Base-by-base conservation (phyloP, 192 early-diverging fungal species). In the Coemansia erecta region DNA sequence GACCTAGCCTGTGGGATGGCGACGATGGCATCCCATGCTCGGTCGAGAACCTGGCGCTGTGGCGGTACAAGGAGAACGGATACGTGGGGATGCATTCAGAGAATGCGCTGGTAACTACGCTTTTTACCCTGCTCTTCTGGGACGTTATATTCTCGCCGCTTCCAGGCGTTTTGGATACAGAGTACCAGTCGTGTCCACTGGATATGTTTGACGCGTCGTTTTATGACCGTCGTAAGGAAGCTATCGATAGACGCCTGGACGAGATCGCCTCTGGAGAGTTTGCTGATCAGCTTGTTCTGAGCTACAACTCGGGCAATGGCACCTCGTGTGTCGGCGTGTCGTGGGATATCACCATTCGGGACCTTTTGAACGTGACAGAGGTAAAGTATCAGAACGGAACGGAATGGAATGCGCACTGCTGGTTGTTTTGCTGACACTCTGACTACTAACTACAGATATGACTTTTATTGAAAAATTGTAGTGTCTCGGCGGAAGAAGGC, bases 51-150 rank as follows among this genome's bases (percentile, higher is more conserved):
- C 53, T 88, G 26, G 85, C 85, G 1, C 56, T 90, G 24, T 82
- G 83, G 53, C 84, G 84, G 39, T 90, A 90, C 62, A 61, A 68
- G 15, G 70, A 77, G n/a, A 72, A 74, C 6, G 86, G 88, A 2
- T 90, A 83, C 56, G 58, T 60, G 11, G 88, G 88, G 11, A 51
- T 86, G 26, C 87, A 90, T 19, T 79, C 83, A 0, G 88, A 90
- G 59, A 88, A 86, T 48, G 70, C 80, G 0, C 71, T 90, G 14
- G 64, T 82, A 0, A 77, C 81, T 0, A 85, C 85, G 15, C 60
- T 90, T 72, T 87, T 86, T 64, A 72, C 70, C 8, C 67, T 90
- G 3, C 58, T 90, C 18, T 87, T 90, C 57, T 90, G 86, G 86
- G 85, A 90, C 44, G 80, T 87, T 33, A 67, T 90, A 8, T 88